These are phyloP conservation scores for Ascomycota sp. DNA, from an alignment of 2,329 filamentous ascomycete species.

Conservation along the genomic window DNA sequence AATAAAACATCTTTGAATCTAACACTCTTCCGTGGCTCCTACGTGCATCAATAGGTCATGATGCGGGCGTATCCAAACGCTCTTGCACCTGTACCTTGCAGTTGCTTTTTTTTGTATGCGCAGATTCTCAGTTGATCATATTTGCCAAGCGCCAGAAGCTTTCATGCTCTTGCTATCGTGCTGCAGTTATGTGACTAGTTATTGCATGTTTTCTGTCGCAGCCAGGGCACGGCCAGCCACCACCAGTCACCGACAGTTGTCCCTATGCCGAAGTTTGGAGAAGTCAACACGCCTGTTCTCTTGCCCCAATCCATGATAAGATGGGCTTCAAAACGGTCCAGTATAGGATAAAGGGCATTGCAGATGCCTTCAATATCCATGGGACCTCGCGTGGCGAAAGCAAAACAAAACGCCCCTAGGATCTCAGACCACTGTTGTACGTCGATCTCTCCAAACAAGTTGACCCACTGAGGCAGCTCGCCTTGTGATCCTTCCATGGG, in stretches of 20 bases:
- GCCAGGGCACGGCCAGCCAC: constrained; percentile 34
- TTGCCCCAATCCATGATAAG: constrained; percentile 39
- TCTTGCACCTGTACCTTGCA: too few relatives aligned
- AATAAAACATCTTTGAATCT: too few relatives aligned
- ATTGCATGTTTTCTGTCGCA: neutral
- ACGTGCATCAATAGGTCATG: too few relatives aligned
- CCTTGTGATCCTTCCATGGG: constrained; percentile 20
- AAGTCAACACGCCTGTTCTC: constrained; percentile 27
- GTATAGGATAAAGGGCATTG: constrained; percentile 30
- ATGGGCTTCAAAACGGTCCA: constrained; percentile 43
- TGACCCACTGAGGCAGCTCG: constrained; percentile 51
- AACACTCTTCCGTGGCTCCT: too few relatives aligned
- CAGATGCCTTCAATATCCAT: constrained; percentile 31
- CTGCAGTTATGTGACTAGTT: too few relatives aligned
- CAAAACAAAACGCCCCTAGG: constrained; percentile 39
- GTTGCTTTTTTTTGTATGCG: too few relatives aligned
- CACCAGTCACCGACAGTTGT: constrained; percentile 41
- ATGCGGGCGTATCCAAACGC: too few relatives aligned
- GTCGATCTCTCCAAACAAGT: constrained; percentile 42
- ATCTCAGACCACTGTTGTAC: constrained; percentile 42
- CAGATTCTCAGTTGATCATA: too few relatives aligned
- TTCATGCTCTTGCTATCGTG: too few relatives aligned
- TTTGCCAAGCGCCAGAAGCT: too few relatives aligned
- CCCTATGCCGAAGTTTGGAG: constrained; percentile 17
- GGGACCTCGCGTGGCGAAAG: constrained; percentile 40